Percentiles rank a stretch among this genome's conserved stretches.
phyloP scores from a whole-genome alignment of 1,139 yeast genomes.

The Geotrichum bryndzae region DNA sequence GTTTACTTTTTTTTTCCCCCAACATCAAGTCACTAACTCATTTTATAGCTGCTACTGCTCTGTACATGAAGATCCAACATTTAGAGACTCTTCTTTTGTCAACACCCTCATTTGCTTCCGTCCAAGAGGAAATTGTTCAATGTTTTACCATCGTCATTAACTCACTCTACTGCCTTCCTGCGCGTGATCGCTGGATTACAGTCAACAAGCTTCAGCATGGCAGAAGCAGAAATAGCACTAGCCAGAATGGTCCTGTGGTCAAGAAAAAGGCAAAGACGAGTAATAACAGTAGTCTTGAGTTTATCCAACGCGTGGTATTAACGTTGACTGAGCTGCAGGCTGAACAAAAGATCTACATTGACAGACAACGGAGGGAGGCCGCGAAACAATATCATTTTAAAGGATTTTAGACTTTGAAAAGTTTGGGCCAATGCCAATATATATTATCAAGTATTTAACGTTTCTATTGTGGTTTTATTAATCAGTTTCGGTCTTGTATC shows the following conservation, averaged over 20 bases:
- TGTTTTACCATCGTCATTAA: conserved; percentile 29
- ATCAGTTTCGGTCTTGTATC: background rate
- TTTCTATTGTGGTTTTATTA: background rate
- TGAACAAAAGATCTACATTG: background rate
- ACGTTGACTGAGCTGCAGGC: conserved; percentile 7
- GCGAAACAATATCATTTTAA: background rate
- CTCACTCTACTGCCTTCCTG: conserved; percentile 27
- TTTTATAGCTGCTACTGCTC: conserved; percentile 23
- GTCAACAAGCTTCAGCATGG: conserved; percentile 12
- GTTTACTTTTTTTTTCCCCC: conserved; percentile 7
- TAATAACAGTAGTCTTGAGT: background rate
- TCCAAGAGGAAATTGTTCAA: conserved; percentile 14
- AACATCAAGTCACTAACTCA: conserved; percentile 13
- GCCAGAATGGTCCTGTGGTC: background rate
- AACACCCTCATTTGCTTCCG: conserved; percentile 7
- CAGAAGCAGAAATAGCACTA: background rate
- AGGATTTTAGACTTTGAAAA: background rate
- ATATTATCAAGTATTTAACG: background rate
- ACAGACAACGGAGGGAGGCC: background rate
- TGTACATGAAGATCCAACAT: conserved; percentile 24
- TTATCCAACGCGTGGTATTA: conserved; percentile 5
- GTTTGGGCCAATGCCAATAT: background rate
- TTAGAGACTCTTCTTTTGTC: conserved; percentile 14
- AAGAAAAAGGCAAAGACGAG: conserved; percentile 2
- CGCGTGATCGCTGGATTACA: conserved; percentile 30